These are phyloP conservation scores for Kwoniella mangroviensis DNA, from an alignment of 768 basidiomycete genomes.

Conservation along the genomic window DNA sequence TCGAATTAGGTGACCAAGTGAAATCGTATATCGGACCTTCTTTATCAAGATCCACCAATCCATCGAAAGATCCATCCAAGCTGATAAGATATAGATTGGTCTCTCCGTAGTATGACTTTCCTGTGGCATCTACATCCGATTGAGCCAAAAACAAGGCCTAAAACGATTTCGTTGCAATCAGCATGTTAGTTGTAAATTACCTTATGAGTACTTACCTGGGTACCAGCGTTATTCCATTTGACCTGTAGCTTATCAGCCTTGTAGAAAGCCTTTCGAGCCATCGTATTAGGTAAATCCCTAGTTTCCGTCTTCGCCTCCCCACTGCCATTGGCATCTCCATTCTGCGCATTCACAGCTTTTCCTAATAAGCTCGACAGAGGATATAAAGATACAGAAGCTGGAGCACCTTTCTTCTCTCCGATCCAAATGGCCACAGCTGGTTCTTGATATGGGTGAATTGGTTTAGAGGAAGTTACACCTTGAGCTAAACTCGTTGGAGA, in stretches of 20 bases:
- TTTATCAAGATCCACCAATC: slow-evolving; percentile 80
- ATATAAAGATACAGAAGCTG: slow-evolving; percentile 84
- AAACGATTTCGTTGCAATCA: neutral
- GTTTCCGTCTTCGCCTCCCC: slow-evolving; percentile 43
- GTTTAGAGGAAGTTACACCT: slow-evolving; percentile 43
- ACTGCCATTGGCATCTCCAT: slow-evolving; percentile 9
- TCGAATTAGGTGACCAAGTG: slow-evolving; percentile 91
- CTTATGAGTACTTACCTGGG: slow-evolving; percentile 65
- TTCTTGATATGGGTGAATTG: slow-evolving; percentile 37
- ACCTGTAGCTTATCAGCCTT: slow-evolving; percentile 91
- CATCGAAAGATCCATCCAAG: slow-evolving; percentile 90
- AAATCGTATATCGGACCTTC: slow-evolving; percentile 98
- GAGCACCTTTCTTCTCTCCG: slow-evolving; percentile 92
- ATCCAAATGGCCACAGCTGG: slow-evolving; percentile 80
- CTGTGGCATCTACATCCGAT: slow-evolving; percentile 94
- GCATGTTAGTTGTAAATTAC: no score
- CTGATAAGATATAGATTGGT: slow-evolving; percentile 91
- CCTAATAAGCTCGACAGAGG: slow-evolving; percentile 63
- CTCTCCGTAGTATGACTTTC: slow-evolving; percentile 98
- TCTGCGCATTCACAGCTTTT: neutral
- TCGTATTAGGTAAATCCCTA: slow-evolving; percentile 69
- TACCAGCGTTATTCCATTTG: slow-evolving; percentile 96
- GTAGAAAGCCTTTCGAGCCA: slow-evolving; percentile 80
- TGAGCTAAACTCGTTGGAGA: slow-evolving; percentile 35
- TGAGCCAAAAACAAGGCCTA: slow-evolving; percentile 77